phyloP scores from a whole-genome alignment of 2,329 filamentous ascomycete species.

The Kalmusia sp. region DNA sequence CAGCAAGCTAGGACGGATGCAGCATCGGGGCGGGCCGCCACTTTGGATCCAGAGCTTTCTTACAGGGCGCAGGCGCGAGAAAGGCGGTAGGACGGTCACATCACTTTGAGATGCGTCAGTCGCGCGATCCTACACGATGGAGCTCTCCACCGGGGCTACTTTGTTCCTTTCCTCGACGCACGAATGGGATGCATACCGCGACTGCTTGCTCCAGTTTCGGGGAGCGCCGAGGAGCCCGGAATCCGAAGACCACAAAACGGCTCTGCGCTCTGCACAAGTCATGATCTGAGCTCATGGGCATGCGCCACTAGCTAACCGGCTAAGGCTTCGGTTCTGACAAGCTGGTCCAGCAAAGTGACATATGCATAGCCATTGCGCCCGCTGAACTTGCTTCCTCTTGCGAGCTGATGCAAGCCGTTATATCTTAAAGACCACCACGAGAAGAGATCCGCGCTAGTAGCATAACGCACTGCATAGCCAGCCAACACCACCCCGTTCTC shows the following conservation, averaged over 20 bases:
- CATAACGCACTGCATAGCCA: not conserved
- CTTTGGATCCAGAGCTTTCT: not conserved
- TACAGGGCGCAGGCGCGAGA: not conserved
- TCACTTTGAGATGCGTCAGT: not conserved
- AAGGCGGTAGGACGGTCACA: not conserved
- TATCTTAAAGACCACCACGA: conserved; percentile 7
- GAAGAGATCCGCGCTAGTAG: conserved; percentile 5
- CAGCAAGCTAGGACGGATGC: not conserved
- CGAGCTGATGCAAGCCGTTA: conserved; percentile 4
- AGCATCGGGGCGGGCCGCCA: not conserved
- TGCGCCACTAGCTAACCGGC: conserved; percentile 1
- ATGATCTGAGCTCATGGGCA: conserved; percentile 5
- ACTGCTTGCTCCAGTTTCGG: conserved; percentile 6
- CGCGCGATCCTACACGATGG: not conserved
- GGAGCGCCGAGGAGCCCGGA: conserved; percentile 5
- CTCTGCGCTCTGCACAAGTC: conserved; percentile 8
- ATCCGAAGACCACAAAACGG: conserved; percentile 5
- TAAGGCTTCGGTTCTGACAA: conserved; percentile 7
- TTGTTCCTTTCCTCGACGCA: not conserved
- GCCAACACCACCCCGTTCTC: not conserved
- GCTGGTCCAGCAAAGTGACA: conserved; percentile 1
- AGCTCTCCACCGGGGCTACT: not conserved
- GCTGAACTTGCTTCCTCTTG: not conserved
- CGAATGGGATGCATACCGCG: conserved; percentile 5
- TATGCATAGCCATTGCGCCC: not conserved